Base-by-base conservation (phyloP, 768 basidiomycete species). In the Auricularia heimuer region DNA sequence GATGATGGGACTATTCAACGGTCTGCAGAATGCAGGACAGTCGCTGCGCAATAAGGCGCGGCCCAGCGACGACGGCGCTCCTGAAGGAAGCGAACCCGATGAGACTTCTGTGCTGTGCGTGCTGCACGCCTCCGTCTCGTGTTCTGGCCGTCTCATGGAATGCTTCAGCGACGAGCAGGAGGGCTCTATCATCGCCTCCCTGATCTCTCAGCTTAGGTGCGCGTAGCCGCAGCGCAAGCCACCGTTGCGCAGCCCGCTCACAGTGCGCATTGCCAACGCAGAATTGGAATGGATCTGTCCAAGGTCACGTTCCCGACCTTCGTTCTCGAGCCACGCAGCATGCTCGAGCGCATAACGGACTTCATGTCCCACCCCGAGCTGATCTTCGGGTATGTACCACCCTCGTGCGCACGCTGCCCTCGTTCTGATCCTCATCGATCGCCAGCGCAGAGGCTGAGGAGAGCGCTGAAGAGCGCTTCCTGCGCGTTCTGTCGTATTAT, bases 331-430 rank as follows among this genome's bases (percentile, higher is more conserved):
- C 97, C 97, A 4, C 81, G 97, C 72, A 94, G 92, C 70, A 93
- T 98, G 90, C 85, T 98, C 61, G 97, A 99, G 79, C 87, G 97
- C 69, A 96, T 99, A 71, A 98, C 97, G 39, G 96, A 99, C 79
- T 99, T 99, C 77, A 95, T 98, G 89, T 89, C 94, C 65, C 97
- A 98, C 77, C 94, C 97, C 36, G 95, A 99, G 78, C 87, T 98
- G 73, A 85, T 98, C 71, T 96, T 96, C 77, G 92, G 92, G 93
- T 86, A 76, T 76, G 90, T 80, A 36, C 58, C 61, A 68, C 67
- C 54, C 34, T 61, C 62, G n/a, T 61, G 14, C 24, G 29, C 29
- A 37, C 61, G 51, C 54, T 65, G 62, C 34, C 61, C 37, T 44
- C 12, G 3, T 51, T 58, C 54, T 62, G 10, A 36, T 39, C 61